Conservation (phyloP, 106 monocot species). For the Triglochin maritima region DNA sequence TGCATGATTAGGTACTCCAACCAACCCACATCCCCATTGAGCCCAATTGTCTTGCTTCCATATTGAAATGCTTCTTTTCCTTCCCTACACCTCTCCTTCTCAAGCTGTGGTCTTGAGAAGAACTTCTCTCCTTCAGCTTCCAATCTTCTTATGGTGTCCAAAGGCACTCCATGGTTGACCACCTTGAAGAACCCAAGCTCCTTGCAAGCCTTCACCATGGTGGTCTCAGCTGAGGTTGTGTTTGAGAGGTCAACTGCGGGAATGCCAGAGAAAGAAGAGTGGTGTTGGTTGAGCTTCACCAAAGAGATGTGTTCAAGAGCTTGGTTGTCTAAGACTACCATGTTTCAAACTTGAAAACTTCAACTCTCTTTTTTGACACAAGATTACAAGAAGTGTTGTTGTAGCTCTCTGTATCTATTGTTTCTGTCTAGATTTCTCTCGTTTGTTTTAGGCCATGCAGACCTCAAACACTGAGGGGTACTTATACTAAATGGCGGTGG, state of each 20-base stretch:
- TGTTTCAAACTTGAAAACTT: neutral
- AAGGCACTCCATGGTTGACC: slow-evolving; percentile 40
- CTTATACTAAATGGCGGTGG: too few species aligned
- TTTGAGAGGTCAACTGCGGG: slow-evolving; percentile 42
- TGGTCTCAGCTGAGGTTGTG: slow-evolving; percentile 3
- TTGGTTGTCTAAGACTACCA: slow-evolving; percentile 12
- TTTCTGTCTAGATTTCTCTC: too few species aligned
- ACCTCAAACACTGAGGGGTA: too few species aligned
- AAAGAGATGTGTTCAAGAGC: slow-evolving; percentile 10
- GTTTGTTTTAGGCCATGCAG: too few species aligned
- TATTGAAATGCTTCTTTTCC: slow-evolving; percentile 37
- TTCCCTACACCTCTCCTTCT: slow-evolving; percentile 10
- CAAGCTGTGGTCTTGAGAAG: slow-evolving; percentile 40
- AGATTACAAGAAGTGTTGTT: too few species aligned
- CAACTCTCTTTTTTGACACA: too few species aligned
- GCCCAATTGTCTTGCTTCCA: slow-evolving; percentile 66
- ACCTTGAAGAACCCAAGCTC: slow-evolving; percentile 80
- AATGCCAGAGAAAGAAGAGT: slow-evolving; percentile 1
- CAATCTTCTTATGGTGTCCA: slow-evolving; percentile 20
- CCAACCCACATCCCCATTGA: slow-evolving; percentile 91
- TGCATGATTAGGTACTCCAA: slow-evolving; percentile 75
- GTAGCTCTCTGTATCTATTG: too few species aligned
- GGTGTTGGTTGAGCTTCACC: neutral
- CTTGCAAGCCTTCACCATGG: slow-evolving; percentile 42
- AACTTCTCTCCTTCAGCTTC: slow-evolving; percentile 46